These are phyloP conservation scores for Pseudonitzschia delicatissima DNA, from an alignment of 108 stramenopile species.

Conservation along the genomic window DNA sequence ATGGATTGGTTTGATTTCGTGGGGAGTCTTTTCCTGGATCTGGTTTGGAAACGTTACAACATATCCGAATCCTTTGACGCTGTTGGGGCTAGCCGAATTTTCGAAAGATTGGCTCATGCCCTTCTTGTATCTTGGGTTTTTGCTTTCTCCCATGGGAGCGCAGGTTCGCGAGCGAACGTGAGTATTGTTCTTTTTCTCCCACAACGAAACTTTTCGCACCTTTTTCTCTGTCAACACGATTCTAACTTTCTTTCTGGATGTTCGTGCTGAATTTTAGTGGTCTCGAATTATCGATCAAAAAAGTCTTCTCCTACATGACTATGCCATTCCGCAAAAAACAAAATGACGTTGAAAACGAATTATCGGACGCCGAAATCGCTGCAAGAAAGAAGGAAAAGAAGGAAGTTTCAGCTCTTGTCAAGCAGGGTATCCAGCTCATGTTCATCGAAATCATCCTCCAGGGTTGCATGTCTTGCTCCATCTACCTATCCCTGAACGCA, in stretches of 20 bases:
- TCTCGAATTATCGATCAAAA: not conserved
- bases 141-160: not conserved
- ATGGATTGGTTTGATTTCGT: not conserved
- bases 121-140: not conserved
- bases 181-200: not conserved
- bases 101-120: not conserved
- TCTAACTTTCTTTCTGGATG: not conserved
- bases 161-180: not conserved
- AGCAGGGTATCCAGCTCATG: not conserved
- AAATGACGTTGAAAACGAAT: too few relatives aligned
- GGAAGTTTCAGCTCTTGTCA: not conserved
- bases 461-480: not conserved
- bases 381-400: too few relatives aligned
- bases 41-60: not conserved
- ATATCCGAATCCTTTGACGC: not conserved
- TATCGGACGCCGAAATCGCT: too few relatives aligned
- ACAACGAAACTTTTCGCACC: not conserved
- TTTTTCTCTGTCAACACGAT: too few relatives aligned
- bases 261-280: too few relatives aligned
- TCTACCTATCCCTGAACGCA: not conserved
- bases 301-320: not conserved
- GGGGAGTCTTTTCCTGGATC: not conserved
- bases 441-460: not conserved
- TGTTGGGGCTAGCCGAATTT: not conserved
- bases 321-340: too few relatives aligned